Percentiles rank a stretch among this genome's conserved stretches.
phyloP scores from a whole-genome alignment of 2,329 filamentous ascomycete genomes.

The Sporothrix schenckii region DNA sequence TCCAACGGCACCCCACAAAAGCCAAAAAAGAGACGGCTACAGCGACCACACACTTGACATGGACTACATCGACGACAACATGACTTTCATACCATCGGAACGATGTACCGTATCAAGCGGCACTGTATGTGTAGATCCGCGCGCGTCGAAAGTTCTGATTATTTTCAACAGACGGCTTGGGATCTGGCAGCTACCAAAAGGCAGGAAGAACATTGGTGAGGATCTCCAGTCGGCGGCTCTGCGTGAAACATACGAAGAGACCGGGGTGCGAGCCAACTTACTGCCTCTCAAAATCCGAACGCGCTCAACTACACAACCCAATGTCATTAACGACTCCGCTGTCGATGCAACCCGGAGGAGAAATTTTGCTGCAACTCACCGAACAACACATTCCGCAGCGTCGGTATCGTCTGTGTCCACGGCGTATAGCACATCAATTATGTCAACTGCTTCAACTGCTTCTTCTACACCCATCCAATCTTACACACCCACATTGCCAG shows the following conservation, averaged over 20 bases:
- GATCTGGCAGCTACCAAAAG: slow-evolving; percentile 54
- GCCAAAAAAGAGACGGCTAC: not conserved
- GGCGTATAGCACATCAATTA: slow-evolving; percentile 15
- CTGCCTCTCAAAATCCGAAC: slow-evolving; percentile 49
- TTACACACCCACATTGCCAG: not conserved
- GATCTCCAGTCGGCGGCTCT: slow-evolving; percentile 48
- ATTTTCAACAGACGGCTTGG: slow-evolving; percentile 49
- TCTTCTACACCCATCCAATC: not conserved
- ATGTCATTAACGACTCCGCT: slow-evolving; percentile 34
- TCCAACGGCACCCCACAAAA: not conserved
- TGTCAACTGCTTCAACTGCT: not conserved
- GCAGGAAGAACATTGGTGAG: slow-evolving; percentile 53
- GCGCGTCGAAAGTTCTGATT: slow-evolving; percentile 46
- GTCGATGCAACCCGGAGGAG: slow-evolving; percentile 16
- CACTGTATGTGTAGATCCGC: slow-evolving; percentile 50
- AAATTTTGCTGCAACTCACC: slow-evolving; percentile 15
- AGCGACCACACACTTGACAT: slow-evolving; percentile 37
- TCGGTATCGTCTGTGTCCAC: slow-evolving; percentile 74
- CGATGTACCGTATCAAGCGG: slow-evolving; percentile 52
- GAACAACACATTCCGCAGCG: slow-evolving; percentile 82
- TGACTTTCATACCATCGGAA: slow-evolving; percentile 48
- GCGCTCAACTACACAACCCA: slow-evolving; percentile 44
- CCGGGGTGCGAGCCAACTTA: slow-evolving; percentile 48
- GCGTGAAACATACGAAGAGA: slow-evolving; percentile 54
- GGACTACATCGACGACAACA: slow-evolving; percentile 41